Conservation (phyloP, 108 stramenopile species). For the Pseudonitzschia multistriata region DNA sequence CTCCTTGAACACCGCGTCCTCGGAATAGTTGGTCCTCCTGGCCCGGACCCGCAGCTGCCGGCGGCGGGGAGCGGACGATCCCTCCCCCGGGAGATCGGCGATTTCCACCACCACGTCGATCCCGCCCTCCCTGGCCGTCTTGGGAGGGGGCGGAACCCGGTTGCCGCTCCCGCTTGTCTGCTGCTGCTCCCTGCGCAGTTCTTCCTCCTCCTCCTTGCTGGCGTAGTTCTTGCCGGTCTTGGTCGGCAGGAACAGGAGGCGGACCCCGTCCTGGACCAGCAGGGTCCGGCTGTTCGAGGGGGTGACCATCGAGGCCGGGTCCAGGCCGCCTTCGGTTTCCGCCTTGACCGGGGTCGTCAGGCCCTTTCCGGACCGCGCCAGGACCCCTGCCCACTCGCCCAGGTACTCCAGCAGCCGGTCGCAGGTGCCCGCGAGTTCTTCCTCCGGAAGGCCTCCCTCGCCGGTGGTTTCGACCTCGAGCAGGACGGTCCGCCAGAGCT, state of each 20-base stretch:
- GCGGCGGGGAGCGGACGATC: neutral
- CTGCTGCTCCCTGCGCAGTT: constrained; percentile 31
- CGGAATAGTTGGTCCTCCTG: constrained; percentile 72
- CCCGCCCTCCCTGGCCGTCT: constrained; percentile 59
- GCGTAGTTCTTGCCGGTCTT: constrained; percentile 70
- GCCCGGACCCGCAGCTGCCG: constrained; percentile 67
- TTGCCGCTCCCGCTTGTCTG: neutral
- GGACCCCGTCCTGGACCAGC: constrained; percentile 47
- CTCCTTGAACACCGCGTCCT: constrained; percentile 71
- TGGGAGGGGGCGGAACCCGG: neutral
- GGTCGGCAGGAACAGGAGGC: constrained; percentile 68
- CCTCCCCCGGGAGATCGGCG: constrained; percentile 18
- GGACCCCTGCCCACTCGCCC: constrained; percentile 56
- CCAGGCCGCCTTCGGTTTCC: constrained; percentile 18
- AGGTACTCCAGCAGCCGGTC: constrained; percentile 60
- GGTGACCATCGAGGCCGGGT: constrained; percentile 20
- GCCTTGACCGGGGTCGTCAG: constrained; percentile 70
- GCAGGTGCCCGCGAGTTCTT: constrained; percentile 10
- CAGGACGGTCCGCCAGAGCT: constrained; percentile 44
- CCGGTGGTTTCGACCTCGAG: constrained; percentile 24
- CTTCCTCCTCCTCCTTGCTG: constrained; percentile 55
- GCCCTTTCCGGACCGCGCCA: constrained; percentile 52
- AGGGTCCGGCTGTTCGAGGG: constrained; percentile 30
- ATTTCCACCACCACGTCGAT: constrained; percentile 76
- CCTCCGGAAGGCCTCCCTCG: neutral